Base-by-base conservation (phyloP, 2,329 filamentous ascomycete genomes). In the Chalara sp. region DNA sequence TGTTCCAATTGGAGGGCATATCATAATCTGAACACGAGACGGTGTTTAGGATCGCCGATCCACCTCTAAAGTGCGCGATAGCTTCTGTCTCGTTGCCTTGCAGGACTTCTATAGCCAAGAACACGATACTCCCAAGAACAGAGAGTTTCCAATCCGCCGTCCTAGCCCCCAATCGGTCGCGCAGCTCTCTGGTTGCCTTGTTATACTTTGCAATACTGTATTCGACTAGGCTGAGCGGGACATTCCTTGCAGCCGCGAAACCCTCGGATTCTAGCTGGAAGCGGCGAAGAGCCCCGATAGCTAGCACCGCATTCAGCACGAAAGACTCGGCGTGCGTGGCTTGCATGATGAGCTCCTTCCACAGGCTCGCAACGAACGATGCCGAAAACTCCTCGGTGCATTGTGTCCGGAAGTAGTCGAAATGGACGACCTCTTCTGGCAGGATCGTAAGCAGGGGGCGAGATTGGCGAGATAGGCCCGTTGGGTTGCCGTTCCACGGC, bases 211-310 rank as follows among this genome's bases (percentile, higher is more conserved):
- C 48, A 31, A 42, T 59, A 56, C 1, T 54, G 61, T 51, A 66
- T 63, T 11, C 68, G 65, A 5, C 63, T n/a, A n/a, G n/a, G n/a
- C n/a, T n/a, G n/a, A n/a, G n/a, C n/a, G n/a, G n/a, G n/a, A n/a
- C n/a, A n/a, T n/a, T n/a, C n/a, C n/a, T n/a, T n/a, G n/a, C n/a
- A n/a, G n/a, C n/a, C n/a, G n/a, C n/a, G n/a, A n/a, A n/a, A n/a
- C n/a, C n/a, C 67, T 56, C 62, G 53, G 56, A 49, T 65, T 39
- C 42, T 61, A 48, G 56, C 58, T 8, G 48, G 66, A 2, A 63
- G 60, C 54, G 45, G 8, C 41, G 39, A 7, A 55, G 31, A 11
- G 50, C 46, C 13, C 48, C 39, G n/a, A 55, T 51, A 6, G 53
- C 48, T 21, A 51, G 30, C 3, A 49, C 43, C n/a, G 51, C 50